phyloP scores from a whole-genome alignment of 2,329 filamentous ascomycete species.

The Calonectria pseudoreteaudii region DNA sequence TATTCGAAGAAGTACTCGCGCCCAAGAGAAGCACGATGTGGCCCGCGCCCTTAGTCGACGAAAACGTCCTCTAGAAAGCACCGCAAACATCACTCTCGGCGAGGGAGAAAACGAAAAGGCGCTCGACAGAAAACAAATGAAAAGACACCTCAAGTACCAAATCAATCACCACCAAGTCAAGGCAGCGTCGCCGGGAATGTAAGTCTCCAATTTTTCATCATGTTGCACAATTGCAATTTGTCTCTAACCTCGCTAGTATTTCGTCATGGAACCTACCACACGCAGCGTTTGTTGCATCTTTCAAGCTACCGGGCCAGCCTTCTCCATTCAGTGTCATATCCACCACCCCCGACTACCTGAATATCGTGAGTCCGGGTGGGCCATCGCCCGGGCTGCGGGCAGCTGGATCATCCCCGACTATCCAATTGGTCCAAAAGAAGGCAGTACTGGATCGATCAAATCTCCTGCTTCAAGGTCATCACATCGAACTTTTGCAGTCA shows the following conservation, averaged over 20 bases:
- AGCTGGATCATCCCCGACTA: conserved; percentile 19
- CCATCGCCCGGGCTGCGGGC: neutral
- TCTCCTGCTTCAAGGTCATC: conserved; percentile 23
- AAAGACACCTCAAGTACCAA: neutral
- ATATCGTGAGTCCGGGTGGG: conserved; percentile 9
- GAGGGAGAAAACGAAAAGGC: neutral
- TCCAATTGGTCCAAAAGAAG: conserved; percentile 23
- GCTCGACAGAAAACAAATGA: conserved; percentile 8
- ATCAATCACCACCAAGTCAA: neutral
- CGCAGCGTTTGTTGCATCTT: conserved; percentile 9
- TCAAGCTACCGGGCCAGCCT: neutral
- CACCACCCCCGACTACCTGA: conserved; percentile 23
- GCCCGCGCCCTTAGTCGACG: neutral
- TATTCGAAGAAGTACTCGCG: neutral
- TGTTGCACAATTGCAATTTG: neutral
- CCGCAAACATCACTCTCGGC: neutral
- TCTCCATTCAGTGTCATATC: conserved; percentile 9
- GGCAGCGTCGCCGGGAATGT: conserved; percentile 14
- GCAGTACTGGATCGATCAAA: neutral
- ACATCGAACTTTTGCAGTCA: conserved; percentile 10
- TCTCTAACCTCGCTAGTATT: conserved; percentile 1
- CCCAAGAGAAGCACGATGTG: neutral
- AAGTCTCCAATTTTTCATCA: neutral
- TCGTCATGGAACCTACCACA: conserved; percentile 26
- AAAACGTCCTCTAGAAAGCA: conserved; percentile 5